A percentile compares a stretch with the other conserved stretches of the same genome.
These are phyloP conservation scores for Penicillium antarcticum DNA, from an alignment of 495 filamentous ascomycete genomes.

Conservation along the genomic window DNA sequence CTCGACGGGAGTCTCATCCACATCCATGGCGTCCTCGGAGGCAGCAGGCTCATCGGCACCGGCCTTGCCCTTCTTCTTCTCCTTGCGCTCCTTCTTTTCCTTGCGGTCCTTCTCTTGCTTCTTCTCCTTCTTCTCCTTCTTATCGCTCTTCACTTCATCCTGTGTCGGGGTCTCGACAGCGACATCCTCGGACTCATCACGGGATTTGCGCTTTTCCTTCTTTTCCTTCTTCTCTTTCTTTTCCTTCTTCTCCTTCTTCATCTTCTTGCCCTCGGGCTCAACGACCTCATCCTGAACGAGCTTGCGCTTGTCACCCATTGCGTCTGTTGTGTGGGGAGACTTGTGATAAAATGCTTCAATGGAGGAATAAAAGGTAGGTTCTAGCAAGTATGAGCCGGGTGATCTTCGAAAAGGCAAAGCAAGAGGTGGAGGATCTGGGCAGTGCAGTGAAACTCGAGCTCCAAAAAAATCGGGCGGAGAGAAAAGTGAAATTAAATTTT, in stretches of 20 bases:
- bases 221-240: conserved; percentile 30
- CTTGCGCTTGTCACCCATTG: conserved; percentile 48
- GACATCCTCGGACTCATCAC: conserved; percentile 13
- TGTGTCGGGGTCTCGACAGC: conserved; percentile 2
- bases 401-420: not conserved
- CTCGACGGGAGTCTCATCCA: conserved; percentile 13
- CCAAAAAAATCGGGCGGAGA: conserved; percentile 32
- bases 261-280: conserved; percentile 39
- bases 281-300: conserved; percentile 29
- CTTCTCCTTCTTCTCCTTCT: conserved; percentile 21
- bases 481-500: conserved; percentile 22
- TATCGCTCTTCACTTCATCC: conserved; percentile 13
- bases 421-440: not conserved
- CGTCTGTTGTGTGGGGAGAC: conserved; percentile 1
- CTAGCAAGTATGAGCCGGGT: not conserved
- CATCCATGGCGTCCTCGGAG: conserved; percentile 17
- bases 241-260: conserved; percentile 32
- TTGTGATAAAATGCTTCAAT: not conserved
- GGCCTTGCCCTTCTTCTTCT: conserved; percentile 4
- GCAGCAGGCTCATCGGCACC: not conserved
- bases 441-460: conserved; percentile 6
- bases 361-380: not conserved
- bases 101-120: conserved; percentile 14
- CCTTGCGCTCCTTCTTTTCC: conserved; percentile 12
- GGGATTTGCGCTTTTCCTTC: conserved; percentile 21